Base-by-base conservation (phyloP, 495 filamentous ascomycete species). In the Hypoxylon crocopeplum region DNA sequence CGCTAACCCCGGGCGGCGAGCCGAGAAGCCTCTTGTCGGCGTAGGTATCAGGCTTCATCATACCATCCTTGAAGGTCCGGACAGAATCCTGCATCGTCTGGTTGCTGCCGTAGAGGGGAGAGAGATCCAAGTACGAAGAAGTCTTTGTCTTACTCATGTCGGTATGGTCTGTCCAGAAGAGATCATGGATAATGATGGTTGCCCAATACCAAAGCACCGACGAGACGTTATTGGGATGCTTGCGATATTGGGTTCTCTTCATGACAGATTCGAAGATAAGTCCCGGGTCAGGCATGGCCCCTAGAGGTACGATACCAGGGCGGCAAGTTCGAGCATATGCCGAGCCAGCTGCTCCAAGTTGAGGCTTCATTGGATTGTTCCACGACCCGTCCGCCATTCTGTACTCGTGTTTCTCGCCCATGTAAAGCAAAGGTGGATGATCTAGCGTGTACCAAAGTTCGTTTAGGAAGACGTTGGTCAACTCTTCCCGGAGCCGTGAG, bases 171-270 rank as follows among this genome's bases (percentile, higher is more conserved):
- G 69, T 71, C 69, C 66, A 69, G 56, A 71, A 71, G 30, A 68
- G 39, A 69, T 77, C 88, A 60, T 97, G 92, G 64, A 94, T 96
- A 56, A 97, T 93, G 49, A 96, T 90, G 12, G 86, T 89, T 5
- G 91, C 92, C 68, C 92, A 83, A 61, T 97, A 93, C 79, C 92
- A 97, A 10, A 97, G 75, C 49, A 96, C 81, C 65, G 89, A 93
- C 1, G 92, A 96, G 15, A 96, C 86, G 59, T 89, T 88, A 65
- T 89, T 93, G 7, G 78, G 77, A 41, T 80, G 77, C 46, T 74
- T 72, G 44, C 71, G 69, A 64, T 75, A 81, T 46, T 75, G 65
- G 12, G 67, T 72, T 10, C 77, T 70, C 68, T 75, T 78, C 78
- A 81, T 81, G 48, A 81, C 69, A 17, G 84, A 82, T 67, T 96